Evolutionary conservation across 805 yeast species (phyloP).

Genomic region (Wickerhamiella sorbophila): DNA sequence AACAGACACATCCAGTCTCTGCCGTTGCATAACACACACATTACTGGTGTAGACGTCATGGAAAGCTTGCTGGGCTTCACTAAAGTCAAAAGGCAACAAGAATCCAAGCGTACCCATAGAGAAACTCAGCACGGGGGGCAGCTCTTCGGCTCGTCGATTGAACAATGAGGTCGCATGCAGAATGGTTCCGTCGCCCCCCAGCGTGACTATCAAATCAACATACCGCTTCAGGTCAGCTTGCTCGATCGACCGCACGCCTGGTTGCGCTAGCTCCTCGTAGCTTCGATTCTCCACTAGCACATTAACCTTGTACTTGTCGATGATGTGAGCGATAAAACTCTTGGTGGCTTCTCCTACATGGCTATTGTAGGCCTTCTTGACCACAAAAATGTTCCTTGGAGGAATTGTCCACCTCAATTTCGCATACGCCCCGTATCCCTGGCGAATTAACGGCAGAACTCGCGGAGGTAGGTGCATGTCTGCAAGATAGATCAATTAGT

Average conservation of each 20-base stretch:
- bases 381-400: slow-evolving; percentile 58
- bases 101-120: slow-evolving; percentile 89
- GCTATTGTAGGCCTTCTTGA: slow-evolving; percentile 71
- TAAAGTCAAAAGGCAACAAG: slow-evolving; percentile 71
- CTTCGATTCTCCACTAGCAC: slow-evolving; percentile 65
- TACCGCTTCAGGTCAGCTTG: slow-evolving; percentile 42
- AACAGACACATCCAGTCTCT: slow-evolving; percentile 33
- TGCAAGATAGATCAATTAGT: background rate
- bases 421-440: slow-evolving; percentile 9
- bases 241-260: slow-evolving; percentile 25
- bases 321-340: slow-evolving; percentile 45
- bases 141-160: slow-evolving; percentile 37
- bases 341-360: slow-evolving; percentile 53
- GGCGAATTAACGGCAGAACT: slow-evolving; percentile 8
- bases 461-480: slow-evolving; percentile 12
- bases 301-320: slow-evolving; percentile 47
- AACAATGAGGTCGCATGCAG: slow-evolving; percentile 70
- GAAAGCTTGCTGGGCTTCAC: slow-evolving; percentile 46
- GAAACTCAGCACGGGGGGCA: slow-evolving; percentile 82
- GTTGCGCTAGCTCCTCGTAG: slow-evolving; percentile 44
- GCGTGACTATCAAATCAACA: slow-evolving; percentile 68
- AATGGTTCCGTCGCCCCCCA: slow-evolving; percentile 97
- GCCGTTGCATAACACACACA: slow-evolving; percentile 60
- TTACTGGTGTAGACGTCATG: slow-evolving; percentile 49
- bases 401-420: slow-evolving; percentile 54